phyloP scores from a whole-genome alignment of 495 filamentous ascomycete genomes.

The Xylaria sp. region DNA sequence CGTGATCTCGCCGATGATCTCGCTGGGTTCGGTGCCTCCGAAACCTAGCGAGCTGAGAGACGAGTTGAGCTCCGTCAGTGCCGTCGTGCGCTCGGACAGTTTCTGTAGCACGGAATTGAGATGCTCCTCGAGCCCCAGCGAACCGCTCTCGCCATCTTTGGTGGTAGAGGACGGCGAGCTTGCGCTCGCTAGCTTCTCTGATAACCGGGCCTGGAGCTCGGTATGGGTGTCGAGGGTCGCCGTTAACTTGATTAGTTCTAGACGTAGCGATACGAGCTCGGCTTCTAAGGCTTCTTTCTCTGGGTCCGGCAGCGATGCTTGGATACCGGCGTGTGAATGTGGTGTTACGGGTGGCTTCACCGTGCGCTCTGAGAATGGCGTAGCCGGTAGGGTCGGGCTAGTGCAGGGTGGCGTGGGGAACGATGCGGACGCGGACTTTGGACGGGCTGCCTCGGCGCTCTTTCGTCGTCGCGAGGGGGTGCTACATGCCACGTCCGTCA shows the following conservation, averaged over 20 bases:
- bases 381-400: slow-evolving; percentile 44
- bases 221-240: slow-evolving; percentile 48
- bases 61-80: slow-evolving; percentile 42
- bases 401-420: slow-evolving; percentile 60
- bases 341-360: slow-evolving; percentile 46
- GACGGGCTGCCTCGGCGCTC: not conserved
- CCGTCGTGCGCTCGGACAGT: slow-evolving; percentile 49
- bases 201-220: slow-evolving; percentile 41
- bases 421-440: slow-evolving; percentile 37
- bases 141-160: not conserved
- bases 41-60: slow-evolving; percentile 64
- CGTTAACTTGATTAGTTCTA: slow-evolving; percentile 49
- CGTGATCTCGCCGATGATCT: slow-evolving; percentile 60
- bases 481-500: slow-evolving; percentile 50
- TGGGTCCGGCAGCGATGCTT: slow-evolving; percentile 49
- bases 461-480: slow-evolving; percentile 46
- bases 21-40: slow-evolving; percentile 50
- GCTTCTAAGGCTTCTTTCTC: slow-evolving; percentile 51
- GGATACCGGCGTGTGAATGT: slow-evolving; percentile 45
- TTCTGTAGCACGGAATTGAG: slow-evolving; percentile 44
- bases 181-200: slow-evolving; percentile 38
- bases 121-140: slow-evolving; percentile 43
- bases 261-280: slow-evolving; percentile 48
- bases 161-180: not conserved
- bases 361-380: slow-evolving; percentile 32